phyloP scores from a whole-genome alignment of 23 red algal genomes.

The Gracilaria vermiculophylla region DNA sequence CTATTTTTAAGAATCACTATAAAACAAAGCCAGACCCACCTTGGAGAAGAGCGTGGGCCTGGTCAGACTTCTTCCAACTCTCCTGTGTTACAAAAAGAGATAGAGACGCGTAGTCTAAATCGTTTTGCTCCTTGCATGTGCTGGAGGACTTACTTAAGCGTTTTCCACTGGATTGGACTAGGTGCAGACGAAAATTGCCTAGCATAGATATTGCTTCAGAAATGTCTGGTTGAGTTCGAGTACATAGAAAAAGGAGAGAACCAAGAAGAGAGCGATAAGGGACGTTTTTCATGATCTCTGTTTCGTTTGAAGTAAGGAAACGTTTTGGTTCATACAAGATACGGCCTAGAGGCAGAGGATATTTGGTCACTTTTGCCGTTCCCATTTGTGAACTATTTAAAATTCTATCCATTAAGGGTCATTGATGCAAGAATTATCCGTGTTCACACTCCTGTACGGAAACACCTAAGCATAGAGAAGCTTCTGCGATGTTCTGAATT shows the following conservation, averaged over 20 bases:
- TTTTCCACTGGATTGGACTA: neutral
- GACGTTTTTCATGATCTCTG: neutral
- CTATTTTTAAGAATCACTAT: too few relatives aligned
- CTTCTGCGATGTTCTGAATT: neutral
- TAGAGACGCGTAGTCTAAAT: too few relatives aligned
- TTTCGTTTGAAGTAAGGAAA: neutral
- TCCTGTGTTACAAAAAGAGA: too few relatives aligned
- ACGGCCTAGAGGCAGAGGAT: neutral
- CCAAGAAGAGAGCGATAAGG: constrained; percentile 39
- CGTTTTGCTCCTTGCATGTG: constrained; percentile 6
- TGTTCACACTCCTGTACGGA: neutral
- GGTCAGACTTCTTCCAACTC: too few relatives aligned
- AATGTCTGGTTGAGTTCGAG: constrained; percentile 47
- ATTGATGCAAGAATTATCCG: constrained; percentile 5
- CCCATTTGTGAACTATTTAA: neutral
- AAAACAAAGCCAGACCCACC: too few relatives aligned
- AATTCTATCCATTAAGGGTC: neutral
- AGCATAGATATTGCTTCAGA: constrained; percentile 4
- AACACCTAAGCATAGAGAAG: neutral
- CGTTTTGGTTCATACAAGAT: neutral
- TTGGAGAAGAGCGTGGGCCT: too few relatives aligned
- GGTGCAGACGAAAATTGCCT: neutral
- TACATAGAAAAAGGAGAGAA: constrained; percentile 6
- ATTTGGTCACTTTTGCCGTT: neutral
- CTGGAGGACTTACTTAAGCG: constrained; percentile 21